Percentiles rank a stretch among this genome's conserved stretches.
These are phyloP conservation scores for Senna siamea DNA, from an alignment of 306 rosid species.

Conservation along the genomic window DNA sequence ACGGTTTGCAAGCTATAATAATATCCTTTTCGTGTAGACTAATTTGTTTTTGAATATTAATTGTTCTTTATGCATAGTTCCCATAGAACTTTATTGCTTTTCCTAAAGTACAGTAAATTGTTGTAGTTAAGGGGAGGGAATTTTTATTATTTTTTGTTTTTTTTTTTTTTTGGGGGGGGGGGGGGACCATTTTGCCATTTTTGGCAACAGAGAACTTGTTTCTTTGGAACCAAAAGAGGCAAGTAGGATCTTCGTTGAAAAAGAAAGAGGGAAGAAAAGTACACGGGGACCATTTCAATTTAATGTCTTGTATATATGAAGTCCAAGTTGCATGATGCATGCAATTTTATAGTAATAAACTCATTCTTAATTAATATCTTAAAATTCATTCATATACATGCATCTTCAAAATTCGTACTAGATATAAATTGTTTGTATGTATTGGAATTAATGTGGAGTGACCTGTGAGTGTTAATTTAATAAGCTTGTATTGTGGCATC, in stretches of 20 bases:
- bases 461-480: not conserved
- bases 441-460: not conserved
- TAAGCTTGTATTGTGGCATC: not conserved
- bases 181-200: not conserved
- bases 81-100: not conserved
- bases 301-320: not conserved
- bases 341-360: too few relatives aligned
- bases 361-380: too few relatives aligned
- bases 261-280: not conserved
- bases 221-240: not conserved
- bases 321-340: not conserved
- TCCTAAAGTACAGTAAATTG: not conserved
- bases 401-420: too few relatives aligned
- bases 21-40: too few relatives aligned
- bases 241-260: not conserved
- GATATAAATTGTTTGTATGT: not conserved
- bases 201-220: not conserved
- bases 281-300: conserved; percentile 17
- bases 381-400: too few relatives aligned
- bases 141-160: too few relatives aligned
- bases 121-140: too few relatives aligned
- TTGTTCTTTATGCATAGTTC: too few relatives aligned
- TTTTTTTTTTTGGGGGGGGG: too few relatives aligned
- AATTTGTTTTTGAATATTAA: too few relatives aligned
- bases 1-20: too few relatives aligned